Conservation (phyloP, 176 grass and related monocot species). For the Thalia dealbata region DNA sequence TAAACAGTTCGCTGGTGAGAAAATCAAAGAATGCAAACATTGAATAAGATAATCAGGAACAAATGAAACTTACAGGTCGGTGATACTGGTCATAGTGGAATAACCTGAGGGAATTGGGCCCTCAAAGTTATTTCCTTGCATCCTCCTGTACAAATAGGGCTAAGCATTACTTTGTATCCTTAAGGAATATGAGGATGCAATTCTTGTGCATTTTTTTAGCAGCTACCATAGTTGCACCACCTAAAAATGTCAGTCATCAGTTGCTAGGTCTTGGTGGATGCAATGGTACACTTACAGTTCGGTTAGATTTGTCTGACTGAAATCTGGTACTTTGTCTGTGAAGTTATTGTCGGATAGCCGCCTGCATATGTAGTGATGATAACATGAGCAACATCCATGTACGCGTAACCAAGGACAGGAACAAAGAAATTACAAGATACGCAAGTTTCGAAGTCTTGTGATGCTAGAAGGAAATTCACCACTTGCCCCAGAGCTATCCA, state of each 20-base stretch:
- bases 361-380: slow-evolving; percentile 19
- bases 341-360: slow-evolving; percentile 69
- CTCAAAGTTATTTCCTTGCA: slow-evolving; percentile 84
- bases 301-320: slow-evolving; percentile 39
- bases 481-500: slow-evolving; percentile 54
- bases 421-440: slow-evolving; percentile 18
- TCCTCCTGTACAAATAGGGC: slow-evolving; percentile 38
- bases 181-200: background rate
- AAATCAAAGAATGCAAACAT: background rate
- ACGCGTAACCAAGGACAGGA: background rate
- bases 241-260: background rate
- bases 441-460: slow-evolving; percentile 46
- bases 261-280: no score
- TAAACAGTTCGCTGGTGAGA: background rate
- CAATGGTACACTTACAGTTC: slow-evolving; percentile 29
- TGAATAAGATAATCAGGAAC: background rate
- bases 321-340: slow-evolving; percentile 61
- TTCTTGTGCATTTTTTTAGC: background rate
- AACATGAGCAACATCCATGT: background rate
- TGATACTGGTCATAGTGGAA: slow-evolving; percentile 48
- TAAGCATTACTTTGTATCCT: background rate
- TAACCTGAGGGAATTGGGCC: slow-evolving; percentile 57
- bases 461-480: slow-evolving; percentile 45
- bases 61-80: slow-evolving; percentile 41
- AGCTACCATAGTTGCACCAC: background rate